Evolutionary conservation across 148 eudicot genomes (phyloP).

Genomic region (Bassia scoparia): DNA sequence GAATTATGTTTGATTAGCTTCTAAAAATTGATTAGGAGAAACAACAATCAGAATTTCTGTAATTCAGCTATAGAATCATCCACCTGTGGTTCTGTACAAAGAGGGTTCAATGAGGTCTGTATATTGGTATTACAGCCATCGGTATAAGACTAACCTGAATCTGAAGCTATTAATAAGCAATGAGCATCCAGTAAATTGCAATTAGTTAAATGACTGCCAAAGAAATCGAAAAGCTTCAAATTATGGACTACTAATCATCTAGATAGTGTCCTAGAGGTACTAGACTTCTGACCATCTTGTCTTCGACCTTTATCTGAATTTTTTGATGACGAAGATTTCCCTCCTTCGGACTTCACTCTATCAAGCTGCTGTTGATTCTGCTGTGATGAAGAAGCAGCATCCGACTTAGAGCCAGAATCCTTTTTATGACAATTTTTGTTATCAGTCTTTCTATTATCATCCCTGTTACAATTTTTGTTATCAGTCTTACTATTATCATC

Average conservation of each 20-base stretch:
- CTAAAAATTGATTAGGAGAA: not conserved
- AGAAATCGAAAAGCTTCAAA: not conserved
- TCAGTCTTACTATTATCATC: constrained; percentile 5
- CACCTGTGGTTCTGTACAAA: constrained; percentile 38
- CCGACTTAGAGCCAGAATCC: constrained; percentile 25
- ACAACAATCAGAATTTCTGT: constrained; percentile 8
- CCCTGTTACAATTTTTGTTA: constrained; percentile 3
- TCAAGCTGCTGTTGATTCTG: constrained; percentile 41
- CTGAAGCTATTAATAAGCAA: constrained; percentile 6
- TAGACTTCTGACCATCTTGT: constrained; percentile 33
- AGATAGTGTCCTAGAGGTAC: constrained; percentile 39
- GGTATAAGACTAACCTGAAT: constrained; percentile 9
- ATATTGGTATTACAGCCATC: constrained; percentile 11
- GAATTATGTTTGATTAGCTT: not conserved
- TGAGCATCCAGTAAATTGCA: not conserved
- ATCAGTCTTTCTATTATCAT: constrained; percentile 14
- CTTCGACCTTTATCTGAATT: constrained; percentile 42
- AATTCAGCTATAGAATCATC: constrained; percentile 20
- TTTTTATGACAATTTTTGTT: constrained; percentile 12
- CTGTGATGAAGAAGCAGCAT: constrained; percentile 11
- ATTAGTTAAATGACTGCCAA: constrained; percentile 1
- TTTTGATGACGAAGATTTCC: constrained; percentile 34
- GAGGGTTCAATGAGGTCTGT: constrained; percentile 18
- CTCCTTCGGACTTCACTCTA: constrained; percentile 50
- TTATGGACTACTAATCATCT: constrained; percentile 37